These are phyloP conservation scores for Danielia reshetovae DNA, from an alignment of 805 yeast genomes.

Conservation along the genomic window DNA sequence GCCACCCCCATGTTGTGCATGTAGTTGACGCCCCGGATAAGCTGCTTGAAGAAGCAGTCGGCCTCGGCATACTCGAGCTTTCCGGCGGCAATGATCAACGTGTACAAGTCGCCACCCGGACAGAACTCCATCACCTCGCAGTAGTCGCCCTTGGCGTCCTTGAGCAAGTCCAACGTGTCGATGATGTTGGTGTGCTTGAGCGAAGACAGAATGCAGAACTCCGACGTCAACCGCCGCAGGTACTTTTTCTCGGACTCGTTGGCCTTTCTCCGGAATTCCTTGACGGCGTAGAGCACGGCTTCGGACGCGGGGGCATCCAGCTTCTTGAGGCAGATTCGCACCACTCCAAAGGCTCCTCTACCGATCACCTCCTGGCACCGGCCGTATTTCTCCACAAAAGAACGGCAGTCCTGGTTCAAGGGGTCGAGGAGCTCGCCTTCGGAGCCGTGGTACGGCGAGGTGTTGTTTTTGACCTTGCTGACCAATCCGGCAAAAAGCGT, in stretches of 20 bases:
- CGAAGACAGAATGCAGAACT: slow-evolving; percentile 77
- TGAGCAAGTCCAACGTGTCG: slow-evolving; percentile 67
- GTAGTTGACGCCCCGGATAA: slow-evolving; percentile 77
- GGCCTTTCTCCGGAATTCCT: slow-evolving; percentile 67
- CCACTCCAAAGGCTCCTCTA: slow-evolving; percentile 91
- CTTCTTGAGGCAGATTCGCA: slow-evolving; percentile 79
- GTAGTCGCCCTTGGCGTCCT: slow-evolving; percentile 79
- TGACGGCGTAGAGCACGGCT: slow-evolving; percentile 75
- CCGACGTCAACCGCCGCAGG: slow-evolving; percentile 70
- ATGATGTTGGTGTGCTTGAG: slow-evolving; percentile 76
- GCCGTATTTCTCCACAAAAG: slow-evolving; percentile 87
- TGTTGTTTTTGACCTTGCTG: slow-evolving; percentile 47
- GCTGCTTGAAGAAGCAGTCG: slow-evolving; percentile 85
- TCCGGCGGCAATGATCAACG: slow-evolving; percentile 71
- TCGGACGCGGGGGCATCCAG: slow-evolving; percentile 20
- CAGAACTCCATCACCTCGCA: slow-evolving; percentile 86
- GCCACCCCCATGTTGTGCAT: slow-evolving; percentile 90
- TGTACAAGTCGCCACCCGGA: slow-evolving; percentile 76
- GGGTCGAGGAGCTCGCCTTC: slow-evolving; percentile 10
- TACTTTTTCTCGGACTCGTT: slow-evolving; percentile 64
- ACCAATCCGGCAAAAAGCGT: slow-evolving; percentile 67
- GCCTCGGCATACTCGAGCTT: slow-evolving; percentile 79
- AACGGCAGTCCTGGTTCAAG: slow-evolving; percentile 35
- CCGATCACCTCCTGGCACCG: slow-evolving; percentile 94
- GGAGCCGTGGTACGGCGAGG: slow-evolving; percentile 22